phyloP scores from a whole-genome alignment of 805 yeast genomes.

The Candida andamanensis region DNA sequence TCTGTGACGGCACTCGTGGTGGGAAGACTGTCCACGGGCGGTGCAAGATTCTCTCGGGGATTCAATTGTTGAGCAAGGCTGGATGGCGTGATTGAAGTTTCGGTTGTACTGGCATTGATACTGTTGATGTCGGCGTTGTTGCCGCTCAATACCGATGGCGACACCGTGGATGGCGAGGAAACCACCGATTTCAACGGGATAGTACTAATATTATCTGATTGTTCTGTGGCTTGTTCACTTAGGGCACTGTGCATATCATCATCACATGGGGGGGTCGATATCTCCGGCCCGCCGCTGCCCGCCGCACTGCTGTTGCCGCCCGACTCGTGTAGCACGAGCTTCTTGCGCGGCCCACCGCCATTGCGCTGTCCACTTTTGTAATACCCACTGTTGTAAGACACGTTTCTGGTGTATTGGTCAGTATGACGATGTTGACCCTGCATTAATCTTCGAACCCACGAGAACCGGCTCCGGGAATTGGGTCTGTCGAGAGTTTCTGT shows the following conservation, averaged over 20 bases:
- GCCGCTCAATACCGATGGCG: constrained; percentile 35
- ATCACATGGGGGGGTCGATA: constrained; percentile 1
- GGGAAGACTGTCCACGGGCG: no score
- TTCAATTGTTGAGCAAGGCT: constrained; percentile 6
- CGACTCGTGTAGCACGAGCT: neutral
- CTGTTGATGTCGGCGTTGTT: constrained; percentile 27
- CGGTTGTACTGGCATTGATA: constrained; percentile 42
- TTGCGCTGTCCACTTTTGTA: neutral
- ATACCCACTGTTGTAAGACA: neutral
- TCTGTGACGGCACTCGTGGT: constrained; percentile 13
- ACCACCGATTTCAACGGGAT: constrained; percentile 44
- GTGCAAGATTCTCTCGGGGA: constrained; percentile 40
- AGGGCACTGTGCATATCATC: constrained; percentile 4
- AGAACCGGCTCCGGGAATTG: constrained; percentile 11
- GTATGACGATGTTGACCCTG: constrained; percentile 9
- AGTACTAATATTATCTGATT: constrained; percentile 41
- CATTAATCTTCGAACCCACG: constrained; percentile 14
- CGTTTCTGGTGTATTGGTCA: neutral
- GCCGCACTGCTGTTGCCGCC: neutral
- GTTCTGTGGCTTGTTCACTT: constrained; percentile 17
- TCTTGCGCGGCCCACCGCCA: neutral
- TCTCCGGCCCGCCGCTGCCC: constrained; percentile 1
- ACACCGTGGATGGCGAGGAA: constrained; percentile 34
- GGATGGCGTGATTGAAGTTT: constrained; percentile 47
- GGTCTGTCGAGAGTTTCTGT: constrained; percentile 9